Evolutionary conservation across 805 yeast genomes (phyloP), one percentile per base, ranked within the genome.

Genomic region (Priceomyces castillae): DNA sequence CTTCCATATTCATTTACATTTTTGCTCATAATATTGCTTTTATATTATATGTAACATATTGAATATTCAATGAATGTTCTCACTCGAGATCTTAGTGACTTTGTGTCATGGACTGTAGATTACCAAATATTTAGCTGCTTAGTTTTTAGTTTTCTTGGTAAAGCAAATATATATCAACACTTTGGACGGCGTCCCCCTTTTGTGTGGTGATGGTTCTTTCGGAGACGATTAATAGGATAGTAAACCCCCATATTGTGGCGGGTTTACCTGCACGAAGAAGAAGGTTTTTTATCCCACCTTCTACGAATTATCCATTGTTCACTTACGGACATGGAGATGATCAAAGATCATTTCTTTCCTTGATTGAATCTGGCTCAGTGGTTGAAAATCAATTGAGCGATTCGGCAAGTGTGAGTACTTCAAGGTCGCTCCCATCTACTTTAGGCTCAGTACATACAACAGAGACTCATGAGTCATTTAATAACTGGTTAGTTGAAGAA

Each of bases 251-350:
- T 39, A 59, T 62, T 9, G 57, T 56, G 7, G 56, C 59, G 28
- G 63, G 63, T 11, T 39, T 64, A 10, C 58, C 65, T 2, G 65
- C 64, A 7, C 56, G 74, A 43, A 56, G 75, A 44, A 53, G 76
- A 44, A 53, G 71, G 34, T 54, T 71, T 16, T 71, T 58, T 51
- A 69, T 71, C 15, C 76, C 76, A 2, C 76, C 76, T 1, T 66
- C 73, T 5, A 71, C 76, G 5, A 65, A 70, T 35, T 56, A 53
- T 39, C 76, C 76, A 4, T 51, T 71, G 20, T 71, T 71, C 50
- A 57, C 58, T 40, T 70, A 69, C 49, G 76, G 76, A 4, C 67
- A 57, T 3, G 75, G 71, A 2, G 73, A 68, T 22, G 75, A 71
- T 53, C 74, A 69, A 50, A 51, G 76, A 25, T 67, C 74, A 6